Evolutionary conservation across 345 rosid genomes (phyloP).

Genomic region (Leavenworthia alabamica): DNA sequence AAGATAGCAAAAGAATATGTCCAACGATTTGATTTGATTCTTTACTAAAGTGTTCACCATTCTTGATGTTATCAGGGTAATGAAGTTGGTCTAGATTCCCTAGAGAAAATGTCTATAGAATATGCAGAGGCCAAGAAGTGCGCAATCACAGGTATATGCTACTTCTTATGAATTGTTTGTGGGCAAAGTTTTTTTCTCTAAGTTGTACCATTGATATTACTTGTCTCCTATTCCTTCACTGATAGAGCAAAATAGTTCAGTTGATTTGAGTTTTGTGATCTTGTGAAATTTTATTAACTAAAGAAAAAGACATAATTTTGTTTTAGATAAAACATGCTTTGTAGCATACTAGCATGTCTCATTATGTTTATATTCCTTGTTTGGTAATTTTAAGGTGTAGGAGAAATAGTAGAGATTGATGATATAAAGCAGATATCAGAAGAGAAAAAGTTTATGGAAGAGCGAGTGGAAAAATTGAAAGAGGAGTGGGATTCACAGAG

Average conservation of each 20-base stretch:
- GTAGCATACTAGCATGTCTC: not conserved
- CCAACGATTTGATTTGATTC: not conserved
- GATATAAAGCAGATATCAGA: no score
- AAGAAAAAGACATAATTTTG: no score
- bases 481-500: constrained; percentile 56
- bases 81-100: constrained; percentile 42
- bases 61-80: constrained; percentile 36
- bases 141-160: constrained; percentile 50
- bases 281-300: not conserved
- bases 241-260: not conserved
- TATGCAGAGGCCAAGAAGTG: constrained; percentile 66
- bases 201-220: not conserved
- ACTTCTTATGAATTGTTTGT: not conserved
- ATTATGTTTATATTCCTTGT: constrained; percentile 1
- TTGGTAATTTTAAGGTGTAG: constrained; percentile 38
- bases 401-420: constrained; percentile 39
- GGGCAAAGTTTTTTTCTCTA: not conserved
- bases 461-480: constrained; percentile 32
- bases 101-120: constrained; percentile 46
- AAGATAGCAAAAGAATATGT: not conserved
- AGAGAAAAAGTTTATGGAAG: constrained; percentile 14
- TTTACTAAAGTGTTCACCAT: not conserved
- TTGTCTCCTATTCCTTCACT: not conserved
- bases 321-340: not conserved
- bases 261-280: no score